Percentiles rank a stretch among this genome's conserved stretches.
Evolutionary conservation across 2,329 filamentous ascomycete genomes (phyloP).

Genomic region (Trichoderma hamatum): DNA sequence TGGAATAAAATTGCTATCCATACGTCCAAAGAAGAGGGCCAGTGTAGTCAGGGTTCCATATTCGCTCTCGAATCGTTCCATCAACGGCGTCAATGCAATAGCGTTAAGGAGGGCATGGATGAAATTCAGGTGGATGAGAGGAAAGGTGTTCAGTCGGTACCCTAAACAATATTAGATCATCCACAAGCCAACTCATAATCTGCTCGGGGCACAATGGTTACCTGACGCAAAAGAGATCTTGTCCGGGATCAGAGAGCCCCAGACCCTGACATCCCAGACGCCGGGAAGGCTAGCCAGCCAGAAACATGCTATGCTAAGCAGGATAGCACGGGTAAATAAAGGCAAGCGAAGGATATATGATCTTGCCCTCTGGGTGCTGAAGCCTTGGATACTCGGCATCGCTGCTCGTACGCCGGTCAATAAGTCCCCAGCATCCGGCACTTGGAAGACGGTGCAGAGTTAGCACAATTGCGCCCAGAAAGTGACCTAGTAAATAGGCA

Average conservation of each 20-base stretch:
- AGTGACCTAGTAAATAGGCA: not conserved
- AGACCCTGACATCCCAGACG: constrained; percentile 72
- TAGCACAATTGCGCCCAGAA: constrained; percentile 2
- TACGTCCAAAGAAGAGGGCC: constrained; percentile 87
- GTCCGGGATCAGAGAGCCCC: constrained; percentile 78
- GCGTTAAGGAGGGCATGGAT: constrained; percentile 81
- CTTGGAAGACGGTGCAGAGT: constrained; percentile 12
- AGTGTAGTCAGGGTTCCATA: constrained; percentile 88
- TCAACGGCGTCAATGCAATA: constrained; percentile 77
- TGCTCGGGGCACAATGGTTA: constrained; percentile 41
- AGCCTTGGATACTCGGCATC: constrained; percentile 39
- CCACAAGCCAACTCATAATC: not conserved
- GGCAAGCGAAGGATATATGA: constrained; percentile 86
- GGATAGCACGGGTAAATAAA: constrained; percentile 75
- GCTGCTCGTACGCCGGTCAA: constrained; percentile 23
- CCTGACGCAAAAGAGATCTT: constrained; percentile 72
- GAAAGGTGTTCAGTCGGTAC: constrained; percentile 91
- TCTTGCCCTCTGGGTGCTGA: constrained; percentile 70
- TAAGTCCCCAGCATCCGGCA: constrained; percentile 18
- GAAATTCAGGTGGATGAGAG: constrained; percentile 79
- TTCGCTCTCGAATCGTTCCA: constrained; percentile 92
- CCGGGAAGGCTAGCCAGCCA: constrained; percentile 72
- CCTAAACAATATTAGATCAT: constrained; percentile 55
- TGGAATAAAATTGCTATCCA: constrained; percentile 46
- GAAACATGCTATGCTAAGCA: constrained; percentile 61